Conservation (phyloP, 1,284 basidiomycete genomes). For the Fomitopsis schrenkii region DNA sequence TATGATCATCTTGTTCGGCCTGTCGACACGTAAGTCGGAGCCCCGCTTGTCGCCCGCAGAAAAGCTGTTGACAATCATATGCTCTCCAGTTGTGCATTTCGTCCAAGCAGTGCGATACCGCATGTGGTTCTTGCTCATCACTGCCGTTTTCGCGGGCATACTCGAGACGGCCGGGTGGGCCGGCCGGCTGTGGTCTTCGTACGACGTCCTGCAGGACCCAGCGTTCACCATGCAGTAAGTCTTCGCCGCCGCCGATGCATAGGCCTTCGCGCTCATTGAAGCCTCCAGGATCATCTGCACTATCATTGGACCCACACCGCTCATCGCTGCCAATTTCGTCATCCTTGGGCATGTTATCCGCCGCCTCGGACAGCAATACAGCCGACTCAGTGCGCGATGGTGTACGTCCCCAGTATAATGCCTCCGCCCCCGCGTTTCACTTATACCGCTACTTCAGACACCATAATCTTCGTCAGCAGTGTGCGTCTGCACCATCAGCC, state of each 20-base stretch:
- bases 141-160: conserved; percentile 31
- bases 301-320: conserved; percentile 43
- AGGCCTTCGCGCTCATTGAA: background rate
- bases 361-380: conserved; percentile 35
- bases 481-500: conserved; percentile 26
- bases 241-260: background rate
- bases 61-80: too few species aligned
- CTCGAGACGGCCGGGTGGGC: conserved; percentile 39
- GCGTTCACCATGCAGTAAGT: conserved; percentile 45
- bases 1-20: background rate
- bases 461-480: conserved; percentile 44
- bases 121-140: conserved; percentile 38
- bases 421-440: background rate
- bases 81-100: conserved; percentile 29
- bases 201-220: conserved; percentile 17
- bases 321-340: conserved; percentile 47
- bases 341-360: conserved; percentile 41
- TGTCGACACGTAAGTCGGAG: background rate
- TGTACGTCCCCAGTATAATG: conserved; percentile 31
- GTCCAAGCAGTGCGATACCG: conserved; percentile 28
- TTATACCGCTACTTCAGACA: conserved; percentile 30
- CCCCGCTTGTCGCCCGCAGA: background rate
- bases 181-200: conserved; percentile 33
- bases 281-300: conserved; percentile 34
- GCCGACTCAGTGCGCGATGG: conserved; percentile 25